These are phyloP conservation scores for Colletotrichum spaethianum DNA, from an alignment of 2,329 filamentous ascomycete genomes.

Conservation along the genomic window DNA sequence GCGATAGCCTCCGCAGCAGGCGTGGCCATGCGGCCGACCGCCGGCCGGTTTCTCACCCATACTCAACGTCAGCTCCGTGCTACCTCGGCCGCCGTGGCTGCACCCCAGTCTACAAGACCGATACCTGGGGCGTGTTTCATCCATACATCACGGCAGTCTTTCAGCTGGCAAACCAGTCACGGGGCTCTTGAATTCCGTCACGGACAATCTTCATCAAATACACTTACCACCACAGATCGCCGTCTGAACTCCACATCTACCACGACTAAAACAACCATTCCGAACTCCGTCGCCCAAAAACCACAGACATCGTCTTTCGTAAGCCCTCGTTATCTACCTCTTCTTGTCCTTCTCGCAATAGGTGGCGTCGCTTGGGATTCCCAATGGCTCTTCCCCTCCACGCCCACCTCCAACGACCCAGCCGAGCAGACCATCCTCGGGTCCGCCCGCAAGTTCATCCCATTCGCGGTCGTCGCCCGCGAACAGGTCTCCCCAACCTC, in stretches of 20 bases:
- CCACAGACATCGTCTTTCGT: conserved; percentile 13
- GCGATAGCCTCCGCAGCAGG: not conserved
- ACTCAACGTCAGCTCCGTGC: conserved; percentile 2
- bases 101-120: not conserved
- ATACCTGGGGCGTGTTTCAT: not conserved
- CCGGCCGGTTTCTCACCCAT: conserved; percentile 8
- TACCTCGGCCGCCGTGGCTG: not conserved
- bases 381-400: conserved; percentile 38
- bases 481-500: conserved; percentile 76
- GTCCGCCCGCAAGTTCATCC: conserved; percentile 69
- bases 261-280: not conserved
- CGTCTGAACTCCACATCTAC: conserved; percentile 5
- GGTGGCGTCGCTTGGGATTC: conserved; percentile 36
- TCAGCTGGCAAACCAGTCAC: not conserved
- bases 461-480: conserved; percentile 74
- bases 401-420: conserved; percentile 10
- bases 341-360: conserved; percentile 29
- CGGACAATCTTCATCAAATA: not conserved
- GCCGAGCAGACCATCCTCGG: conserved; percentile 60
- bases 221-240: not conserved
- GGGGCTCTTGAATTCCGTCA: too few species aligned
- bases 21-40: conserved; percentile 1
- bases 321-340: conserved; percentile 26
- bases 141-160: not conserved
- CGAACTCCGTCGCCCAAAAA: not conserved